Base-by-base conservation (phyloP, 2,329 filamentous ascomycete species). In the Neofusicoccum umdonicola region DNA sequence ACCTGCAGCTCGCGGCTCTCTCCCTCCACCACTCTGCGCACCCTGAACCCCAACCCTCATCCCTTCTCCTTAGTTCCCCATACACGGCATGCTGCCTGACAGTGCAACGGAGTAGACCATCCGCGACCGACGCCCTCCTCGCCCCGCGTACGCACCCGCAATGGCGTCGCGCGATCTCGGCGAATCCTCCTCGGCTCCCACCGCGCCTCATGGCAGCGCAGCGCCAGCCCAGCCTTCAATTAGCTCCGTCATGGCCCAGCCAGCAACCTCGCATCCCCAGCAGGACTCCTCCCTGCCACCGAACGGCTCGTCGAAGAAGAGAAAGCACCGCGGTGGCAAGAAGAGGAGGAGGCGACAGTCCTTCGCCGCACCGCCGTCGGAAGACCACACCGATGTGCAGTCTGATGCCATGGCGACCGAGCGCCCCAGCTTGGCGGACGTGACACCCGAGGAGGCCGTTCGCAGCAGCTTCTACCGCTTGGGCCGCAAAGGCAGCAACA, bases 291-390 rank as follows among this genome's bases (percentile, higher is more conserved):
- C 64, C n/a, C 54, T 31, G 17, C 27, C 51, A 8, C 22, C 61
- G 8, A 22, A 6, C 7, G 66, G 66, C 11, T 62, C 69, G 1
- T 68, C 71, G 71, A 88, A 88, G 81, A 91, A 92, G 74, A 90
- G 89, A 73, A 89, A 88, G 70, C 89, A 92, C 76, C 87, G 91
- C 50, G 88, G 87, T 37, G 90, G 90, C 42, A 93, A 89, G 83
- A 93, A 92, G 80, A 90, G 90, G 77, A 87, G 87, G 66, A 86
- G 92, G 68, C 86, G 91, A 67, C 91, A 91, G 80, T 96, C 92
- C 8, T 97, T 97, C 73, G 89, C 90, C 27, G 82, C 85, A 11
- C 68, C 70, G 8, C 66, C 70, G 15, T 79, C 86, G 0, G 80
- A 86, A 22, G 88, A 89, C 65, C 87, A 89, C 19, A 79, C 76